Base-by-base conservation (phyloP, 2,329 filamentous ascomycete genomes). In the Thielaviopsis musarum region DNA sequence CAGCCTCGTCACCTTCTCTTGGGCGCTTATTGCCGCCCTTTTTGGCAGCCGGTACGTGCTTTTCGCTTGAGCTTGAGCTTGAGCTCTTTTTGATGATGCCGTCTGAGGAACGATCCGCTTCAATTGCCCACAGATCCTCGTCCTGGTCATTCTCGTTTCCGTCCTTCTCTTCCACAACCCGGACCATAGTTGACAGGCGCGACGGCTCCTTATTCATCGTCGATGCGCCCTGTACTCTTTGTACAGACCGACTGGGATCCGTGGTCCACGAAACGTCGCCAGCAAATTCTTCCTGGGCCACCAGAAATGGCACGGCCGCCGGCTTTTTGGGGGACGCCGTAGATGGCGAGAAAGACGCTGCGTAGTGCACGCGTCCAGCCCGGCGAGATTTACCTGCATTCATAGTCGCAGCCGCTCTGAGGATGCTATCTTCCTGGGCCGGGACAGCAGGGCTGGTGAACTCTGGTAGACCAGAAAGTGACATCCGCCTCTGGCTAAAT, bases 111-210 rank as follows among this genome's bases (percentile, higher is more conserved):
- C 79, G 74, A 58, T 75, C 72, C 12, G 79, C 79, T 65, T 82
- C 80, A 24, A 81, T 65, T 34, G 77, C 79, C 79, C 79, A 83
- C 12, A 83, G 72, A 63, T 82, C 75, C 2, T 69, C 60, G 17
- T 60, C 61, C 7, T 64, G 63, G 7, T 60, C 56, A 34, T 34
- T 12, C 26, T 28, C 26, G 26, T 28, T 28, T 28, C 26, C 26
- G 30, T 34, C 30, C 30, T 34, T 9, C 17, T 59, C 62, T 10
- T 64, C 62, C 4, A 59, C 57, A n/a, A 26, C 48, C 45, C 45
- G 19, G 6, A 38, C 54, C 55, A 22, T 58, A 49, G 26, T 59
- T 54, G 30, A 56, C 52, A 26, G 34, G 54, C 22, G 49, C 48
- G 19, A 61, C 45, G 3, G 64, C 61, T 6, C 59, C 57, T 49